A percentile compares a stretch with the other conserved stretches of the same genome.
These are phyloP conservation scores for Emmonsia crescens DNA, from an alignment of 2,329 filamentous ascomycete genomes.

Conservation along the genomic window DNA sequence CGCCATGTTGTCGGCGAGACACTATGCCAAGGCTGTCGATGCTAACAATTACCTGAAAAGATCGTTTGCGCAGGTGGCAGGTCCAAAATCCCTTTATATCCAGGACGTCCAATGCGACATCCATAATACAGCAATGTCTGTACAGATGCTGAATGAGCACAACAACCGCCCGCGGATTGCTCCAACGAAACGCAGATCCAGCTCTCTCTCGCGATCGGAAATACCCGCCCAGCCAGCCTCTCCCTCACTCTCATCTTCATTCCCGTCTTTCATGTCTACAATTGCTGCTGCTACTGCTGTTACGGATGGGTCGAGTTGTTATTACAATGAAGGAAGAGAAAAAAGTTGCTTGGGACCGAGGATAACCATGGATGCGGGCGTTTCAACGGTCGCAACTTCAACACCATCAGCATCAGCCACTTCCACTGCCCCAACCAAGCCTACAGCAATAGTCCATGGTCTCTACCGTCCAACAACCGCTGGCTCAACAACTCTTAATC, in stretches of 20 bases:
- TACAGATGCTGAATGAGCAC: conserved; percentile 17
- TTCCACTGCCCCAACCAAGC: neutral
- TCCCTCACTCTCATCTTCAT: conserved; percentile 33
- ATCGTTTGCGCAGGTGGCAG: conserved; percentile 35
- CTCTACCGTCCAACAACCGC: conserved; percentile 7
- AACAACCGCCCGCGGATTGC: conserved; percentile 20
- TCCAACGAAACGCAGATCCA: conserved; percentile 23
- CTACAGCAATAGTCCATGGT: conserved; percentile 13
- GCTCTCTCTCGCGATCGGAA: conserved; percentile 15
- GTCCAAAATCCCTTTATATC: conserved; percentile 19
- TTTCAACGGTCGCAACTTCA: conserved; percentile 19
- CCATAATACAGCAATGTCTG: conserved; percentile 15
- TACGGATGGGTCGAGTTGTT: conserved; percentile 26
- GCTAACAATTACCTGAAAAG: conserved; percentile 21
- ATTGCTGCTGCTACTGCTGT: conserved; percentile 34
- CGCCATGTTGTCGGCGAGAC: neutral
- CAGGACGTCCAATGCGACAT: conserved; percentile 15
- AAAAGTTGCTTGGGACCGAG: conserved; percentile 12
- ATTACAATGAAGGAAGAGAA: conserved; percentile 20
- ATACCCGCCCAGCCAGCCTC: conserved; percentile 33
- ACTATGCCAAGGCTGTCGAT: conserved; percentile 12
- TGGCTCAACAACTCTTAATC: conserved; percentile 3
- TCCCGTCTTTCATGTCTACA: conserved; percentile 44
- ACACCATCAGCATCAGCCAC: conserved; percentile 8
- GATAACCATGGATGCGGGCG: conserved; percentile 12